Percentiles rank a stretch among this genome's conserved stretches.
These are phyloP conservation scores for Aspergillus glaucus DNA, from an alignment of 2,329 filamentous ascomycete genomes.

Conservation along the genomic window DNA sequence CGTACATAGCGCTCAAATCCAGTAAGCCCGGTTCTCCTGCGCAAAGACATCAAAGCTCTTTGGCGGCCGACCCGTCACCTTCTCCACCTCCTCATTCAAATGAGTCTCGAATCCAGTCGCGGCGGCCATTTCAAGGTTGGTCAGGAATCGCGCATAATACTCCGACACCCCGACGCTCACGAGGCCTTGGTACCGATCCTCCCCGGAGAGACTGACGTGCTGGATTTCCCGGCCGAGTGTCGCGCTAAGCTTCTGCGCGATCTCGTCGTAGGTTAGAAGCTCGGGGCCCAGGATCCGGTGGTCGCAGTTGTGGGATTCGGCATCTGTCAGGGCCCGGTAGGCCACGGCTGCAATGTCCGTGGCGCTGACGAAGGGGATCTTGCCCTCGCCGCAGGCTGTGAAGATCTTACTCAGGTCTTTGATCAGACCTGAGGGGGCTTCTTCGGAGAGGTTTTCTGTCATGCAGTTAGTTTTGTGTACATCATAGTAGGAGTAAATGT, in stretches of 20 bases:
- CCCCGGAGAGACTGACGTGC: conserved; percentile 1
- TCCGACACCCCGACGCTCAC: background rate
- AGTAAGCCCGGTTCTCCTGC: background rate
- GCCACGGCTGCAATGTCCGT: conserved; percentile 45
- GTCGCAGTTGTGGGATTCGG: conserved; percentile 33
- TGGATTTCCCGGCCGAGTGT: background rate
- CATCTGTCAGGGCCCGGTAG: conserved; percentile 34
- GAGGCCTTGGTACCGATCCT: background rate
- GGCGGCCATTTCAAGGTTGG: background rate
- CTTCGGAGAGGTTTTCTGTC: too few species aligned
- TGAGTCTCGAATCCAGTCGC: conserved; percentile 1
- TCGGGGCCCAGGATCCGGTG: conserved; percentile 29
- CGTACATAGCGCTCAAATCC: background rate
- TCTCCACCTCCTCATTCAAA: background rate
- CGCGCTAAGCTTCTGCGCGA: conserved; percentile 2
- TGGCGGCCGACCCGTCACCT: background rate
- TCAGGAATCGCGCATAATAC: background rate
- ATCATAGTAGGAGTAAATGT: too few species aligned
- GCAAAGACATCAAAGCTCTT: background rate
- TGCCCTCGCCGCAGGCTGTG: conserved; percentile 40
- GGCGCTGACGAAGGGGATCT: conserved; percentile 43
- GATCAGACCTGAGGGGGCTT: too few species aligned
- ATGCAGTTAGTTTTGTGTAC: too few species aligned
- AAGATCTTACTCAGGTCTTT: conserved; percentile 12
- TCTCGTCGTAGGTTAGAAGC: conserved; percentile 27